These are phyloP conservation scores for Lichtheimia ramosa DNA, from an alignment of 371 early-diverging fungal genomes.

Conservation along the genomic window DNA sequence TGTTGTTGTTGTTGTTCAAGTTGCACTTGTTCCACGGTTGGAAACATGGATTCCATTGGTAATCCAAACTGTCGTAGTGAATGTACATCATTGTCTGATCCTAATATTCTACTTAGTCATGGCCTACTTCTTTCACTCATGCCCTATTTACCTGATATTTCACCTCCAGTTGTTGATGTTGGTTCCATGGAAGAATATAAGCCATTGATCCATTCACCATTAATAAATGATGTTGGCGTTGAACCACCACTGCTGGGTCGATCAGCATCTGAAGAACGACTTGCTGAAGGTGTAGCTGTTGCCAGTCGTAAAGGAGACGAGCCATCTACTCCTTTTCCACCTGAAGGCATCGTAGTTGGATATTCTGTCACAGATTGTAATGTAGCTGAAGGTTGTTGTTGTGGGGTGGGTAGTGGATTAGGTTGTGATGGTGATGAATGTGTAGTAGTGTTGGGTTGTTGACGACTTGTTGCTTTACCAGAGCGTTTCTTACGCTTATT, in stretches of 20 bases:
- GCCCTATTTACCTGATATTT: background rate
- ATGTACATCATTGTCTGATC: constrained; percentile 22
- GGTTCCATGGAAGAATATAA: constrained; percentile 28
- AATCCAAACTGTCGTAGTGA: constrained; percentile 40
- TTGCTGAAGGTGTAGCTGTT: constrained; percentile 2
- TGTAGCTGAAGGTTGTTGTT: constrained; percentile 6
- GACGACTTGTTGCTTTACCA: background rate
- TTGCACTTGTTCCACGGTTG: constrained; percentile 14
- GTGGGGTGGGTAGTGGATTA: background rate
- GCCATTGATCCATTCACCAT: constrained; percentile 46
- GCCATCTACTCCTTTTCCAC: constrained; percentile 3
- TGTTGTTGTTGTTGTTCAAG: constrained; percentile 12
- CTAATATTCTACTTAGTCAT: background rate
- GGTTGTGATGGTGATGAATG: background rate
- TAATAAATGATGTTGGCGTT: constrained; percentile 22
- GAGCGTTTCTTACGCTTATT: constrained; percentile 8
- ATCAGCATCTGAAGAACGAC: constrained; percentile 17
- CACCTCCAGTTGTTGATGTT: background rate
- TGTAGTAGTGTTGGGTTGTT: background rate
- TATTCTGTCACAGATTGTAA: constrained; percentile 1
- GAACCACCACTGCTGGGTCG: constrained; percentile 19
- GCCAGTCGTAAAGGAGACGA: background rate
- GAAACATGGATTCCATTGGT: constrained; percentile 21
- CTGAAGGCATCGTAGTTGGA: constrained; percentile 6
- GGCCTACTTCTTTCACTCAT: background rate